phyloP scores from a whole-genome alignment of 371 early-diverging fungal genomes.

The Mortierella sp. region DNA sequence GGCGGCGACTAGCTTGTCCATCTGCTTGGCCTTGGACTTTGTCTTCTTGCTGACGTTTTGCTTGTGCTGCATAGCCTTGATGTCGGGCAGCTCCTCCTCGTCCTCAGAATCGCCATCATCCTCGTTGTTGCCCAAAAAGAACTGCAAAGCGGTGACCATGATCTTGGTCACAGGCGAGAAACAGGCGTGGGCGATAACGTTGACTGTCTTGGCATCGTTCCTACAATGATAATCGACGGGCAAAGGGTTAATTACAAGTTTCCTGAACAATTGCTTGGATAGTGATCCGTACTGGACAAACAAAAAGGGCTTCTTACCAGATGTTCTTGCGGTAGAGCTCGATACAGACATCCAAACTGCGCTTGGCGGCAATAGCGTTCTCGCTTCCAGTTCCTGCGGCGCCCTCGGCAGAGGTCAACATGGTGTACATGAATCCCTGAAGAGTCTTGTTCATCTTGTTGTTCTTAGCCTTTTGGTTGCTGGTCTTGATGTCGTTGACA shows the following conservation, averaged over 20 bases:
- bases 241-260: neutral
- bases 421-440: constrained; percentile 96
- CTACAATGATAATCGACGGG: constrained; percentile 27
- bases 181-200: constrained; percentile 96
- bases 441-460: constrained; percentile 96
- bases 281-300: neutral
- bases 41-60: constrained; percentile 87
- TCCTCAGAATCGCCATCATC: constrained; percentile 77
- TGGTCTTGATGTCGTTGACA: constrained; percentile 92
- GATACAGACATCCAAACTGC: constrained; percentile 95
- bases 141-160: constrained; percentile 92
- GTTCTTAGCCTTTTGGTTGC: constrained; percentile 93
- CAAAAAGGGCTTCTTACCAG: constrained; percentile 66
- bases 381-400: constrained; percentile 70
- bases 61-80: constrained; percentile 82
- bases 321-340: constrained; percentile 95
- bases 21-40: constrained; percentile 76
- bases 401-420: constrained; percentile 76
- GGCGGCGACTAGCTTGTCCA: constrained; percentile 81
- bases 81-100: constrained; percentile 74
- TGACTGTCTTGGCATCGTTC: constrained; percentile 97
- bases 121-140: constrained; percentile 88
- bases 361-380: constrained; percentile 91
- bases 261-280: neutral
- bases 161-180: constrained; percentile 92